Evolutionary conservation across 306 rosid genomes (phyloP), one percentile per base, ranked within the genome.

Genomic region (Prunus campanulata): DNA sequence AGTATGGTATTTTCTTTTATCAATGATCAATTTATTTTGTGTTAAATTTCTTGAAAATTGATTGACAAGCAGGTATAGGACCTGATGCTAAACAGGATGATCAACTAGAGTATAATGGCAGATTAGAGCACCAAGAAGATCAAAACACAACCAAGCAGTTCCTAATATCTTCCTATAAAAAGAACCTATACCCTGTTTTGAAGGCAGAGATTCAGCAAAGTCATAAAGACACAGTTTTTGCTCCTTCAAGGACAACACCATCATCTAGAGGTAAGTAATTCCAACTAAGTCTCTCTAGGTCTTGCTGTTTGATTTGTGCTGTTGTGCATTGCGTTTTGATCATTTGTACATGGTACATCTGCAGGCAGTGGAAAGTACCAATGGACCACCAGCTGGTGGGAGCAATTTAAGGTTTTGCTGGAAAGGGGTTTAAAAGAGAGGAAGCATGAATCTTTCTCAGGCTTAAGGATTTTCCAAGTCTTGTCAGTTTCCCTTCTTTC

Each of bases 391-490:
- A 85, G 87, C 80, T 94, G 98, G 98, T 90, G 88, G 90, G 90
- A 81, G 77, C 96, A 94, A 79, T 91, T 94, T 73, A 84, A 18
- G 78, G 91, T 94, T 64, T 86, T 94, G 51, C 93, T 94, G 52
- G 81, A 82, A 71, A 90, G 98, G 78, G 96, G 98, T 72, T 78
- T 94, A 72, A 73, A 82, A 50, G 98, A 91, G 64, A 90, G 98
- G 68, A 90, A 85, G 62, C 96, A 91, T 75, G 97, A 94, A 88
- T 91, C 98, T 39, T 94, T 87, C 82, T 94, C 98, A 11, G 91
- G 93, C 67, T 74, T 94, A 22, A 88, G 86, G 78, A 94, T 94
- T 86, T 90, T 92, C 59, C 98, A 94, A 81, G 96, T 92, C 56
- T 75, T 92, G 86, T 91, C 97, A 50, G 98, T 92, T 9, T 83